Conservation (phyloP, 2,329 filamentous ascomycete genomes). For the Blastomyces parvus region DNA sequence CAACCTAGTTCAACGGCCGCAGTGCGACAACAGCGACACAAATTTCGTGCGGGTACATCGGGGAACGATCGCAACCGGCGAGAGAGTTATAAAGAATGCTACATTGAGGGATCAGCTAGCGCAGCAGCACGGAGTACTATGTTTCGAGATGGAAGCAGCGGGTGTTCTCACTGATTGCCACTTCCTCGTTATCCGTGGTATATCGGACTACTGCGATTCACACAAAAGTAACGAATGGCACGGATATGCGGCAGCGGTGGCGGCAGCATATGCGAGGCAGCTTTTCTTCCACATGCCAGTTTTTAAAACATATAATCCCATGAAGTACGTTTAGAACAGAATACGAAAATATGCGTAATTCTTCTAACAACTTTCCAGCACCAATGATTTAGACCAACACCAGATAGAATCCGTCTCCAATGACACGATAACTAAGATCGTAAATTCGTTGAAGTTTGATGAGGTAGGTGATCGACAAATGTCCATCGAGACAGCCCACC, state of each 20-base stretch:
- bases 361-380: background rate
- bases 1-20: background rate
- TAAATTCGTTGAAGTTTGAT: conserved; percentile 24
- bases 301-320: background rate
- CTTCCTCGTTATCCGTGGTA: conserved; percentile 19
- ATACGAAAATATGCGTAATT: no score
- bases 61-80: background rate
- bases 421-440: background rate
- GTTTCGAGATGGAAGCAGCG: background rate
- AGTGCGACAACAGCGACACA: background rate
- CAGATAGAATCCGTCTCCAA: background rate
- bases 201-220: conserved; percentile 19
- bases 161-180: conserved; percentile 10
- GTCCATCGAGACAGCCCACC: conserved; percentile 32
- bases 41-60: background rate
- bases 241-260: conserved; percentile 22
- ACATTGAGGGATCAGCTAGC: background rate
- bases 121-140: background rate
- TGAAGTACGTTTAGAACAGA: background rate
- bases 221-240: conserved; percentile 27
- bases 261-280: conserved; percentile 20
- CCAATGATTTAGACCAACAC: background rate
- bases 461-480: conserved; percentile 33
- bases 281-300: conserved; percentile 6
- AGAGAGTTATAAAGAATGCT: background rate